Evolutionary conservation across 139 green algal species (phyloP).

Genomic region (Chlamydomonas applanata): DNA sequence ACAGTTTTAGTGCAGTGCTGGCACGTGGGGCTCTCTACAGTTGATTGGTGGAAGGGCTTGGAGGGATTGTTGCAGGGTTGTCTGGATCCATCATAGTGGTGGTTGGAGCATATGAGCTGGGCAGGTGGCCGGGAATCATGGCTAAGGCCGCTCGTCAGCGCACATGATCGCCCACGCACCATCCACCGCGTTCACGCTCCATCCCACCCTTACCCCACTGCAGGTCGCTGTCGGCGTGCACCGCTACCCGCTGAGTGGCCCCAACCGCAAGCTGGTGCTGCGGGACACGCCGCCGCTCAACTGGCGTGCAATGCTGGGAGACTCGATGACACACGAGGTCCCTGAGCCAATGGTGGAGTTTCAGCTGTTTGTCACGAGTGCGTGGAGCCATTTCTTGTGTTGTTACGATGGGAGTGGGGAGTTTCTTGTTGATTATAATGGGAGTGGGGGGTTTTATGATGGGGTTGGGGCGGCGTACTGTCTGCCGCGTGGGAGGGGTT

Average conservation of each 20-base stretch:
- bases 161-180: neutral
- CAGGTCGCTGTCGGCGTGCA: constrained; percentile 44
- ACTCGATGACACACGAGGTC: constrained; percentile 34
- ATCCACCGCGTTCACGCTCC: too few species aligned
- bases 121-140: too few species aligned
- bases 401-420: too few species aligned
- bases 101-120: too few species aligned
- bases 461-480: too few species aligned
- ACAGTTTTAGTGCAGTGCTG: too few species aligned
- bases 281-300: constrained; percentile 42
- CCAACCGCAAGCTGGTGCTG: constrained; percentile 13
- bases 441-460: too few species aligned
- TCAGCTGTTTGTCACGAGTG: constrained; percentile 46
- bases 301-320: constrained; percentile 49
- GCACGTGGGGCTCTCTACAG: too few species aligned
- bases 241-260: constrained; percentile 31
- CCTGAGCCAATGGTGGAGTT: constrained; percentile 51
- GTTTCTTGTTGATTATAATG: too few species aligned
- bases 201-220: neutral
- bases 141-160: too few species aligned
- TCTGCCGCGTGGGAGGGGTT: too few species aligned
- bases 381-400: neutral
- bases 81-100: neutral
- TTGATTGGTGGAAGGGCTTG: too few species aligned
- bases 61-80: neutral